A percentile compares a stretch with the other conserved stretches of the same genome.
These are phyloP conservation scores for Sonneratia alba DNA, from an alignment of 345 rosid genomes.

Conservation along the genomic window DNA sequence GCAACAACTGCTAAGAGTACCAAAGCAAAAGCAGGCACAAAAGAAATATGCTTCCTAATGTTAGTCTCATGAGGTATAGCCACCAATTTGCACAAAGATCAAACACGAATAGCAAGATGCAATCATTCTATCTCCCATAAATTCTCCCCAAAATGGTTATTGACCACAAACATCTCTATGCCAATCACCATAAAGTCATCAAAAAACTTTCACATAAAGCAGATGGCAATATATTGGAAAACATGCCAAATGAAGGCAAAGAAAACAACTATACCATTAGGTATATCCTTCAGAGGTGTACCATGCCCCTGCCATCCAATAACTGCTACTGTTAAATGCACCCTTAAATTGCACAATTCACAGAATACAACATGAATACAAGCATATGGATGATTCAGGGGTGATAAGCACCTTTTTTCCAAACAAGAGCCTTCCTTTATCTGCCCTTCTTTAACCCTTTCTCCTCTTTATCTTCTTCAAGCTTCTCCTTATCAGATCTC, in stretches of 20 bases:
- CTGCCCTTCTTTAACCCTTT: constrained; percentile 35
- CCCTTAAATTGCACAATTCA: constrained; percentile 1
- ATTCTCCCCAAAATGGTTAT: not conserved
- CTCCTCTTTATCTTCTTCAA: constrained; percentile 22
- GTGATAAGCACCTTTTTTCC: constrained; percentile 48
- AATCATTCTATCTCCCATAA: not conserved
- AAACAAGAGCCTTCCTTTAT: constrained; percentile 28
- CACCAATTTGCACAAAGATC: not conserved
- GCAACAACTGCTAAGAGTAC: not conserved
- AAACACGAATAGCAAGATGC: not conserved
- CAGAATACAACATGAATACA: not conserved
- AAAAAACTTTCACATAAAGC: too few relatives aligned
- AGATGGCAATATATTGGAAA: too few relatives aligned
- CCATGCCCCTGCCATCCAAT: constrained; percentile 84
- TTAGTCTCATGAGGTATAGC: not conserved
- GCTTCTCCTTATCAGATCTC: constrained; percentile 23
- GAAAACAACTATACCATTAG: constrained; percentile 50
- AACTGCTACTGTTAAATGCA: constrained; percentile 5
- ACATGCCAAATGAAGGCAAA: not conserved
- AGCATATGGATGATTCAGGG: not conserved
- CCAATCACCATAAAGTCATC: not conserved
- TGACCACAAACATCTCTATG: not conserved
- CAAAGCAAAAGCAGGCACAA: too few relatives aligned
- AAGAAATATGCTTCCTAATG: too few relatives aligned
- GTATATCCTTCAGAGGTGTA: constrained; percentile 81